Base-by-base conservation (phyloP, 2,329 filamentous ascomycete genomes). In the Microdochium bolleyi region DNA sequence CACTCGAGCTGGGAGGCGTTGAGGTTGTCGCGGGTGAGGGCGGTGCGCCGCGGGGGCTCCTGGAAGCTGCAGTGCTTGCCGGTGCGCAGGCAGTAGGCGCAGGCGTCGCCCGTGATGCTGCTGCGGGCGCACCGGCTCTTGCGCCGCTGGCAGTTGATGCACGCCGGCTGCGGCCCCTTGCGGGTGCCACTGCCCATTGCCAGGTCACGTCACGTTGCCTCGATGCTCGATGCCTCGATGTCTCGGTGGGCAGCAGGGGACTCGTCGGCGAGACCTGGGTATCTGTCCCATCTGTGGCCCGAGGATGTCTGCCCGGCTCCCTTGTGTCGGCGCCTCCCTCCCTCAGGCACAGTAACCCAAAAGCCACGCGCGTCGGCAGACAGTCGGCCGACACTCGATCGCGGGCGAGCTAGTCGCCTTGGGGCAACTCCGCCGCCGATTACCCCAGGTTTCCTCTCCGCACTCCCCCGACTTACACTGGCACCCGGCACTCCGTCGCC, bases 21-120 rank as follows among this genome's bases (percentile, higher is more conserved):
- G 3, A 70, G 60, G 51, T 70, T 70, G 52, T 63, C 63, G n/a
- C 67, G 57, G 3, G 64, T 70, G 49, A 70, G 53, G 11, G 66
- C 61, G 24, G 67, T 68, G n/a, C 66, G 60, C n/a, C 61, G 57
- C 1, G 65, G 63, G 8, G 63, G 65, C n/a, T 59, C 59, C 38
- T 64, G 62, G 48, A 69, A 69, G 37, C 60, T 61, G 51, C 67
- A 70, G 3, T 56, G 56, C 49, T 67, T 68, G 22, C 63, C 61
- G 10, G 63, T 55, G 34, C 58, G 59, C 30, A 53, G 55, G 56
- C 63, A 67, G 48, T 67, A 69, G 11, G 59, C 57, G 49, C 66
- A 67, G 19, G 59, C 57, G 44, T 55, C 57, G n/a, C 34, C 16
- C 14, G 48, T 48, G 49, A 46, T 24, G n/a, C 16, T 24, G 44